A percentile compares a stretch with the other conserved stretches of the same genome.
Conservation (phyloP, 148 eudicot species). For the Fagopyrum tataricum region DNA sequence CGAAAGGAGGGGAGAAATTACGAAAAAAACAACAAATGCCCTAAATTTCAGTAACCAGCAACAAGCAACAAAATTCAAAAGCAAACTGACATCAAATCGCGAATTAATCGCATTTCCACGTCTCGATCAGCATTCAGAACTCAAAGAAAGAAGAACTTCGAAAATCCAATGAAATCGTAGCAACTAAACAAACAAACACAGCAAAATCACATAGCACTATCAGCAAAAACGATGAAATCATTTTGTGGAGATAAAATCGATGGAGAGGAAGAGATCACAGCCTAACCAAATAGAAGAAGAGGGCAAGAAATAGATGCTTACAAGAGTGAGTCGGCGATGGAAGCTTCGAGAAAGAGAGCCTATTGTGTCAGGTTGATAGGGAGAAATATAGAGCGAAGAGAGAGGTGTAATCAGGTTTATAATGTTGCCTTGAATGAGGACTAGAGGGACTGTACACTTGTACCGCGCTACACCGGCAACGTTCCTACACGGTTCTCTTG, state of each 20-base stretch:
- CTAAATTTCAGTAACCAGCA: slow-evolving; percentile 4
- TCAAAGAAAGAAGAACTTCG: not conserved
- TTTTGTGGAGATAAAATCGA: not conserved
- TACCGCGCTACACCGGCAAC: not conserved
- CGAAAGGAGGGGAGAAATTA: not conserved
- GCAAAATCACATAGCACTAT: not conserved
- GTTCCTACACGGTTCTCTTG: not conserved
- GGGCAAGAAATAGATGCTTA: not conserved
- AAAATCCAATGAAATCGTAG: not conserved
- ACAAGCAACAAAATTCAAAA: not conserved
- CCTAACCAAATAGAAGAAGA: not conserved
- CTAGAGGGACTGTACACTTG: not conserved
- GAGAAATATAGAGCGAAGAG: not conserved
- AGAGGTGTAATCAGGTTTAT: not conserved
- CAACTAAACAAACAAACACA: not conserved
- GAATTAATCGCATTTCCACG: not conserved
- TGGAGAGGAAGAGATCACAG: not conserved
- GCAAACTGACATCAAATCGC: not conserved
- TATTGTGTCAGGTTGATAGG: not conserved
- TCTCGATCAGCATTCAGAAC: not conserved
- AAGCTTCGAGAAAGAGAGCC: slow-evolving; percentile 6
- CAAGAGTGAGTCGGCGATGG: not conserved
- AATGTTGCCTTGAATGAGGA: not conserved
- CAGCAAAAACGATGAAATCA: not conserved
- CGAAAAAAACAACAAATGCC: not conserved